Base-by-base conservation (phyloP, 352 stramenopile genomes). In the Pythium guiyangense region DNA sequence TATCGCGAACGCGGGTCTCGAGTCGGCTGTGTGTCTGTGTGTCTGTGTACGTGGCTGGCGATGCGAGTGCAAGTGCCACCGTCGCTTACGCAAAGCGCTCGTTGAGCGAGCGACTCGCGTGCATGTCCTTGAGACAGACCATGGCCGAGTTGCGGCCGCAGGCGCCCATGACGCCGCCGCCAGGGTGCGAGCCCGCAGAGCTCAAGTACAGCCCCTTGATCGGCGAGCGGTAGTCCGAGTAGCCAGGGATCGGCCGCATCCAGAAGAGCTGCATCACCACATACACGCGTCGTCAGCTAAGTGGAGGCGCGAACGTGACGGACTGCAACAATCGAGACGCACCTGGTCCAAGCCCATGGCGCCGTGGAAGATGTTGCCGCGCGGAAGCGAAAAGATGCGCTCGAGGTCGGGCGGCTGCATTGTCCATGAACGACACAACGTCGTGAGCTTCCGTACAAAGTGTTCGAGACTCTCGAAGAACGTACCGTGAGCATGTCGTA, bases 291-390 rank as follows among this genome's bases (percentile, higher is more conserved):
- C 22, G n/a, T 54, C 22, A 42, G 17, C 46, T 37, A 14, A 34
- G 31, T 37, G 8, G 31, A 37, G 6, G 0, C 31, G 31, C 10
- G 1, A 10, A 37, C 5, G 31, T 2, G 31, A 39, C 18, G 17
- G 18, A n/a, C 15, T 31, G 20, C 10, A 4, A 26, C 1, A 12
- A 27, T 37, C 52, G 12, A 25, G 4, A 47, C 42, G 39, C 26
- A 87, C 80, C 71, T 96, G 89, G 42, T 97, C 83, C n/a, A 97
- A 68, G 1, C 83, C 75, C 80, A 97, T 89, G 6, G 88, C 82
- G 10, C 90, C 88, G 34, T 97, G 89, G 42, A 96, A 96, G 43
- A 97, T 97, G 48, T 97, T 97, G 9, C 89, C 89, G 42, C 67
- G 75, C 9, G 81, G 84, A 22, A 97, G 73, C 17, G 86, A 92